Evolutionary conservation across 1,284 basidiomycete species (phyloP), one percentile per base, ranked within the genome.

Genomic region (Sporisorium exsertum): DNA sequence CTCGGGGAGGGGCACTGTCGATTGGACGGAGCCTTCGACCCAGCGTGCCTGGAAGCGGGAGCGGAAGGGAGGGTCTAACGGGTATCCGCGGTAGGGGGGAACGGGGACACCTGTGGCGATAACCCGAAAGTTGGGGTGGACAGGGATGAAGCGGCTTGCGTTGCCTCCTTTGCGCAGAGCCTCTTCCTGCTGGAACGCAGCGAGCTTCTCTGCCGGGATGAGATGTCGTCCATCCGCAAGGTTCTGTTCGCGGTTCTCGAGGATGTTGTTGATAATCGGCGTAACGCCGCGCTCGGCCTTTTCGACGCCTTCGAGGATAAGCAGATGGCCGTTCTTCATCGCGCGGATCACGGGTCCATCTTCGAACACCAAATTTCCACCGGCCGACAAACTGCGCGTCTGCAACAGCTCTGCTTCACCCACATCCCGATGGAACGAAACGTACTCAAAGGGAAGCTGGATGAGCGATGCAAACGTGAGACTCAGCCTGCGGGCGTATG

Each of bases 51-150:
- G 86, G 68, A 86, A 87, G 15, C 86, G 81, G 0, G 84, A 85
- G 26, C 86, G 81, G 79, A 87, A 87, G n/a, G 86, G 86, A 1
- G 86, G 86, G 47, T 87, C 86, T 55, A 86, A 72, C 0, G 86
- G 83, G 37, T 84, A 78, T 20, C 86, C 86, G 20, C 81, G 81
- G 76, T 85, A 87, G 6, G 86, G 86, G 9, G 86, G 85, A 2
- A 78, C 72, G 15, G 83, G 84, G 8, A 83, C 58, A 37, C 86
- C 86, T 18, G 85, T 80, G 10, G 86, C 84, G 58, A 87, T 83
- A 58, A 87, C 85, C 13, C 83, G 72, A 46, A 87, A 87, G 58
- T 84, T 80, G n/a, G 80, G 81, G 55, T 85, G 84, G 22, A 84
- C 84, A 3, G 82, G 80, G 29, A 86, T 79, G 64, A 86, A 85